Evolutionary conservation across 1,284 basidiomycete species (phyloP).

Genomic region (Apiotrichum siamense): DNA sequence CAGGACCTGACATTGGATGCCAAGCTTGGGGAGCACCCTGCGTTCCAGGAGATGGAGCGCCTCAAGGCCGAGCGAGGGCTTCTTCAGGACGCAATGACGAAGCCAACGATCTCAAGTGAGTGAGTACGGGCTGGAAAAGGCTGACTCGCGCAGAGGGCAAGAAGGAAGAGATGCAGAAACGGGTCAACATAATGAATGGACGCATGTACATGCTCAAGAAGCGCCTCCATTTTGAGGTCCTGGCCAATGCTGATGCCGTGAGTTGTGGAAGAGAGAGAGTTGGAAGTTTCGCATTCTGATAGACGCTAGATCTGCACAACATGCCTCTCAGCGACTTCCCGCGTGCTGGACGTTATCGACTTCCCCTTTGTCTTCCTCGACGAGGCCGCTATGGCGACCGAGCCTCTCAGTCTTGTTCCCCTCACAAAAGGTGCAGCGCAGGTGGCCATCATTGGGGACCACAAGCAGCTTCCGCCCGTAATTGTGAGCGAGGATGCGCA

Average conservation of each 20-base stretch:
- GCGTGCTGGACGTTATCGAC: conserved; percentile 54
- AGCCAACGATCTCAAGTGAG: conserved; percentile 6
- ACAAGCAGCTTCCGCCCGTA: conserved; percentile 91
- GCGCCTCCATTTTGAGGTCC: conserved; percentile 51
- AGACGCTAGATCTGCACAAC: conserved; percentile 71
- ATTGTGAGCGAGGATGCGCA: conserved; percentile 68
- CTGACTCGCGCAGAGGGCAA: conserved; percentile 24
- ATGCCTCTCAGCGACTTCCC: conserved; percentile 64
- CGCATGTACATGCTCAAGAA: conserved; percentile 23
- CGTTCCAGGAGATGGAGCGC: conserved; percentile 51
- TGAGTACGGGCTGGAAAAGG: neutral
- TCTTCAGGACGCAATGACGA: conserved; percentile 46
- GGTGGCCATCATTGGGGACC: conserved; percentile 85
- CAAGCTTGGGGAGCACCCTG: conserved; percentile 60
- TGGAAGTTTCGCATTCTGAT: neutral
- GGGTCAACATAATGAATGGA: conserved; percentile 50
- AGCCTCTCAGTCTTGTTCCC: conserved; percentile 77
- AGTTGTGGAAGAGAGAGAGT: conserved; percentile 35
- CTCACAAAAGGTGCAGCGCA: conserved; percentile 83
- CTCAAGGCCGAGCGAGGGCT: conserved; percentile 57
- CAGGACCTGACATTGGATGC: conserved; percentile 60
- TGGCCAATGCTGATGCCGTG: conserved; percentile 66
- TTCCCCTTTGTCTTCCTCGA: conserved; percentile 92
- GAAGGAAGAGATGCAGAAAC: conserved; percentile 34
- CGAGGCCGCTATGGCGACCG: conserved; percentile 93